Evolutionary conservation across 345 rosid genomes (phyloP).

Genomic region (Jatropha curcas): DNA sequence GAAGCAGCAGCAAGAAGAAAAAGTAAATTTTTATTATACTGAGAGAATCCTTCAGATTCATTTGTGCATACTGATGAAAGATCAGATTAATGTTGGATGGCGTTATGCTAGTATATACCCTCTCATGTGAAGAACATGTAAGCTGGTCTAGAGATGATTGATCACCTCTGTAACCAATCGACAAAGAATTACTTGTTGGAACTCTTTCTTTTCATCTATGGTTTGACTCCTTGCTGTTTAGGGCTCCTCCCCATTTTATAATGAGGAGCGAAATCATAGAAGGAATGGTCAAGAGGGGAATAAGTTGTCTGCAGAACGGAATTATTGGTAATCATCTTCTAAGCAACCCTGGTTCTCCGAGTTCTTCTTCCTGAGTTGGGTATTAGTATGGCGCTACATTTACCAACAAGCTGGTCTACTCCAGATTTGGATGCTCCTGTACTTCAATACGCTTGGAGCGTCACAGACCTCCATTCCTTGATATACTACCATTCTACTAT

Average conservation of each 20-base stretch:
- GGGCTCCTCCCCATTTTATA: not conserved
- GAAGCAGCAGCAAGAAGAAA: not conserved
- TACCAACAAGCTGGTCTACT: conserved; percentile 32
- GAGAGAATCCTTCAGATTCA: too few species aligned
- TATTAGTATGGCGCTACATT: conserved; percentile 28
- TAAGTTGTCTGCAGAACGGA: not conserved
- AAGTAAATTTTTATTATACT: too few species aligned
- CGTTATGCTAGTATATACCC: conserved; percentile 22
- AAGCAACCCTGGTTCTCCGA: conserved; percentile 65
- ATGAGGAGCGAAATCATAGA: not conserved
- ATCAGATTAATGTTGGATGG: too few species aligned
- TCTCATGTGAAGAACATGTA: not conserved
- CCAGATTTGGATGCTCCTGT: conserved; percentile 44
- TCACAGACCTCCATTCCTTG: conserved; percentile 92
- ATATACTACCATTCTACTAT: conserved; percentile 42
- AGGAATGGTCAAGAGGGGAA: not conserved
- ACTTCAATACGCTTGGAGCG: conserved; percentile 82
- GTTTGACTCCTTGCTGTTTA: conserved; percentile 11
- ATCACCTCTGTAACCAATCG: not conserved
- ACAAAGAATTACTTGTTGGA: not conserved
- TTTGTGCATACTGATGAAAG: too few species aligned
- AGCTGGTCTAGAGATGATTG: not conserved
- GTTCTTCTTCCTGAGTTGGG: conserved; percentile 41
- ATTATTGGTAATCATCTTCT: conserved; percentile 38
- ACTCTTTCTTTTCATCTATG: conserved; percentile 10